Conservation (phyloP, 1,139 yeast genomes). For the Zygotorulaspora mrakii region DNA sequence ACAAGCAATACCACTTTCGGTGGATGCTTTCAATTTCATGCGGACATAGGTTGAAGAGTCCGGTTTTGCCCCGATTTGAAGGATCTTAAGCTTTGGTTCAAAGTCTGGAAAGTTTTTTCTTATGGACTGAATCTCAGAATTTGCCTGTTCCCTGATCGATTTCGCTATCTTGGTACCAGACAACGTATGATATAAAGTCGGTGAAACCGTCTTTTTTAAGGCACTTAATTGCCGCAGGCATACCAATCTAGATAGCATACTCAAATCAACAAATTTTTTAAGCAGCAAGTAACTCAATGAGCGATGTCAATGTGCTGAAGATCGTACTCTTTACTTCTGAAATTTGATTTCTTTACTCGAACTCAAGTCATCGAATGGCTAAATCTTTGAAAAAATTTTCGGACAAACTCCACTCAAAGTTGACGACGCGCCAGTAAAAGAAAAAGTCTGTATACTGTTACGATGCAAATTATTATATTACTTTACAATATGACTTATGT, state of each 20-base stretch:
- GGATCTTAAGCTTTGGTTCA: slow-evolving; percentile 60
- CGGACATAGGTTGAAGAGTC: slow-evolving; percentile 76
- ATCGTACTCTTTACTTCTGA: background rate
- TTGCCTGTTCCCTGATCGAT: slow-evolving; percentile 37
- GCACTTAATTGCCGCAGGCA: slow-evolving; percentile 8
- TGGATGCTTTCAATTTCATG: slow-evolving; percentile 70
- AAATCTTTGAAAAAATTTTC: slow-evolving; percentile 3
- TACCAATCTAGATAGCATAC: slow-evolving; percentile 12
- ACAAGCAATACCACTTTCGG: slow-evolving; percentile 61
- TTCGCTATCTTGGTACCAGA: slow-evolving; percentile 41
- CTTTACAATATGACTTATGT: slow-evolving; percentile 2
- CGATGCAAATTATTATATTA: background rate
- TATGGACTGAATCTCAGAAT: slow-evolving; percentile 48
- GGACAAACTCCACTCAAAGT: background rate
- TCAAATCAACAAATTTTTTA: background rate
- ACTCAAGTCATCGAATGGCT: slow-evolving; percentile 3
- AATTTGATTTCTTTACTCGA: background rate
- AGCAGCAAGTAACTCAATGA: background rate
- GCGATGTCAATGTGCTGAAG: background rate
- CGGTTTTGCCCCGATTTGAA: slow-evolving; percentile 73
- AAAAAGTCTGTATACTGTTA: background rate
- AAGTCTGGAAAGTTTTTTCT: slow-evolving; percentile 50
- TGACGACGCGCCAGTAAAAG: background rate
- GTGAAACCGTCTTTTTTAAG: slow-evolving; percentile 1
- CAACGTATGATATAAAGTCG: slow-evolving; percentile 35